Base-by-base conservation (phyloP, 1,284 basidiomycete species). In the Boletus sp. region DNA sequence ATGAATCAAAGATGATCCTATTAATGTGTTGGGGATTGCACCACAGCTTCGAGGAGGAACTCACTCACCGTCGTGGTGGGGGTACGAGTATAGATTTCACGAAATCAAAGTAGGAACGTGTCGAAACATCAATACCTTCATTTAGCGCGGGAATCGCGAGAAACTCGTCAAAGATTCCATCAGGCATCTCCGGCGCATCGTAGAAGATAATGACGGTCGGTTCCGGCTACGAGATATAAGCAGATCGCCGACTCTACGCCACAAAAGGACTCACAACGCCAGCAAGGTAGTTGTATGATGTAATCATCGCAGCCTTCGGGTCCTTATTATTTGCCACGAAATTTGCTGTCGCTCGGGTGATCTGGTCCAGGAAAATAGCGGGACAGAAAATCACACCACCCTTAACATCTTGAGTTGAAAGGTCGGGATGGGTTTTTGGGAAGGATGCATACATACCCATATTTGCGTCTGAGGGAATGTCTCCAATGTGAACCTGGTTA, bases 291-390 rank as follows among this genome's bases (percentile, higher is more conserved):
- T 81, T 82, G 60, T 82, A 86, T 0, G 82, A 77, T 0, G 79
- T 77, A n/a, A 88, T 78, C n/a, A 87, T 79, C 2, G 65, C 73
- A 1, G 88, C 87, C 70, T 88, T 89, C 0, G 84, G 83, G 65
- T 88, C 86, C 0, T 67, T 81, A 19, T 80, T 79, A 7, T 75
- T 78, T 13, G 74, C 72, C 3, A 76, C 66, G 68, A 87, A 89
- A n/a, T 79, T 78, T 16, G 77, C 76, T 0, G 80, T 81, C 0
- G 86, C 88, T 23, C 48, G 46, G 31, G 44, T 68, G 2, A 68
- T 48, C 16, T 38, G 13, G 23, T 60, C 61, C 7, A 61, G 11
- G 1, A 27, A 37, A 14, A 74, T 68, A 3, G 57, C 69, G 7
- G 76, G 76, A 62, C 80, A 81, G 0, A 74, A 76, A 11, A 85